phyloP scores from a whole-genome alignment of 371 early-diverging fungal species.

The Parasitella parasitica region DNA sequence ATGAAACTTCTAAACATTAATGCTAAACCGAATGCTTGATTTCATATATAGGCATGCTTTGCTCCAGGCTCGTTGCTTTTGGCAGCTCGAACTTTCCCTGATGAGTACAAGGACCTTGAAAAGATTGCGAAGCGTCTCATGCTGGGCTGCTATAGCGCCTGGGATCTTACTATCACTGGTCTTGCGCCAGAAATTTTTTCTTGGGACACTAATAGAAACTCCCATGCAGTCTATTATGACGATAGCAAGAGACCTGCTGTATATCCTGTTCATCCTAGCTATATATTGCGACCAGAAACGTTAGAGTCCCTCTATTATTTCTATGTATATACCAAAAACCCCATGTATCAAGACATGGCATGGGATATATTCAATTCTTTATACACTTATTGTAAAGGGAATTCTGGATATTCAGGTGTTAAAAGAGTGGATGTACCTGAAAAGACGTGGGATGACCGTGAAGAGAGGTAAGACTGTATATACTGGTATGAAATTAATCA shows the following conservation, averaged over 20 bases:
- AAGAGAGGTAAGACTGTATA: slow-evolving; percentile 54
- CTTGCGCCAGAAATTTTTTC: slow-evolving; percentile 45
- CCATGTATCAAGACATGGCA: slow-evolving; percentile 69
- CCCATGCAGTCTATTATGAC: background rate
- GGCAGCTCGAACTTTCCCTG: slow-evolving; percentile 28
- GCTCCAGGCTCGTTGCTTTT: slow-evolving; percentile 40
- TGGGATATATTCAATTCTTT: slow-evolving; percentile 66
- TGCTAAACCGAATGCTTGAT: too few relatives aligned
- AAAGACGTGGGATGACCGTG: slow-evolving; percentile 40
- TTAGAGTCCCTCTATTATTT: slow-evolving; percentile 75
- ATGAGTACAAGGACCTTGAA: slow-evolving; percentile 26
- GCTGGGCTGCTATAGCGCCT: slow-evolving; percentile 43
- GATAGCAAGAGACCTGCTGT: slow-evolving; percentile 20
- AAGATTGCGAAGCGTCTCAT: slow-evolving; percentile 27
- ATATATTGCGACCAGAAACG: slow-evolving; percentile 64
- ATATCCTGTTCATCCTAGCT: slow-evolving; percentile 25
- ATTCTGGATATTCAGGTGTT: slow-evolving; percentile 43
- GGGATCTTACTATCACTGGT: slow-evolving; percentile 39
- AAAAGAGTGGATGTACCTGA: slow-evolving; percentile 28
- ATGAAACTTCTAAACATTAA: too few relatives aligned
- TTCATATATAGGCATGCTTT: slow-evolving; percentile 33
- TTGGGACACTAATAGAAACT: slow-evolving; percentile 16
- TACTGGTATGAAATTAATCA: background rate
- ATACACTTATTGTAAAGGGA: slow-evolving; percentile 40
- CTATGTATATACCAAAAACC: slow-evolving; percentile 70